Conservation (phyloP, 768 basidiomycete species). For the Leccinum sublutescens region DNA sequence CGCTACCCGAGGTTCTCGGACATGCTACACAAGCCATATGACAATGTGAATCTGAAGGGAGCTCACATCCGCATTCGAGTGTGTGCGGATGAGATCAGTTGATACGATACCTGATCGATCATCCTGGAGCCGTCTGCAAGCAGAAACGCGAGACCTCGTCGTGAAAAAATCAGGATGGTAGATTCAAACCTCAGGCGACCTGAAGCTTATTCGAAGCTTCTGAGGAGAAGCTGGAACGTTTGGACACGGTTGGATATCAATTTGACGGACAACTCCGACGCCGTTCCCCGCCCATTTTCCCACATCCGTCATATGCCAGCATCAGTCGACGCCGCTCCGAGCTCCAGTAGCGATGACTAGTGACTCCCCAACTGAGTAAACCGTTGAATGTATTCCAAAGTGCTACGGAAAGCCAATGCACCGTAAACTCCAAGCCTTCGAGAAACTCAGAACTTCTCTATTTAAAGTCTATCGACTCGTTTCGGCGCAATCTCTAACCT, state of each 20-base stretch:
- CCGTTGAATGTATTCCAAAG: no score
- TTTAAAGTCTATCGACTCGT: not conserved
- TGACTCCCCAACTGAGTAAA: not conserved
- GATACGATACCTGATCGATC: not conserved
- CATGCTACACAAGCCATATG: not conserved
- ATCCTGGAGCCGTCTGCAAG: not conserved
- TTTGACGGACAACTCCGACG: no score
- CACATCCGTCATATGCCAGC: no score
- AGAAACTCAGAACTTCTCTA: not conserved
- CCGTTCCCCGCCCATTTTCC: not conserved
- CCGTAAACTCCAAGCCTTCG: not conserved
- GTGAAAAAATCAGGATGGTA: not conserved
- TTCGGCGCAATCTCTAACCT: not conserved
- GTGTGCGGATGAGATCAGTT: not conserved
- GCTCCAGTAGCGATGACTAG: not conserved
- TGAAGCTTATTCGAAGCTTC: not conserved
- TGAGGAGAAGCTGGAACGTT: not conserved
- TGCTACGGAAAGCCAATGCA: not conserved
- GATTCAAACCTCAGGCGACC: no score
- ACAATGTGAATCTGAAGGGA: no score
- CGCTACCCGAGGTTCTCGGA: not conserved
- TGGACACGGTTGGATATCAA: no score
- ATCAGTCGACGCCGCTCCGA: no score
- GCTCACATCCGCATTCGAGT: not conserved
- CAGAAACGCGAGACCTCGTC: not conserved